Conservation (phyloP, 2,329 filamentous ascomycete species). For the Metarhizium guizhouense region DNA sequence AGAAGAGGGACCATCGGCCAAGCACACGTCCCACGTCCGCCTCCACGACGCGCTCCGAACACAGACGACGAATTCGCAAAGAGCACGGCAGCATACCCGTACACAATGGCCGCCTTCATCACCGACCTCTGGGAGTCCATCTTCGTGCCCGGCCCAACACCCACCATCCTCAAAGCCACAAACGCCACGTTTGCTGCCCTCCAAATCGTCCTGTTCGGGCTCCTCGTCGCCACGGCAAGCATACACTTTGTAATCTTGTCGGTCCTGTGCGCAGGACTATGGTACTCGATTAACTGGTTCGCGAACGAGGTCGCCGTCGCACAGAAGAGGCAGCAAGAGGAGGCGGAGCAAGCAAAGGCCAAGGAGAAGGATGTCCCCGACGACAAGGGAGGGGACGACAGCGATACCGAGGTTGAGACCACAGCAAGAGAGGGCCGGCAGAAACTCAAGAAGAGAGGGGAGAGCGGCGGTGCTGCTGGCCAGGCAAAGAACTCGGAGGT, state of each 20-base stretch:
- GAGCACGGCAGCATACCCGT: background rate
- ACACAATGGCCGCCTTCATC: constrained; percentile 51
- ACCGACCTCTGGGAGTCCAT: constrained; percentile 81
- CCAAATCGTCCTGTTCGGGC: constrained; percentile 65
- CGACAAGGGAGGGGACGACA: constrained; percentile 18
- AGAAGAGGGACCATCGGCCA: too few relatives aligned
- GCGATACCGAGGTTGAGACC: constrained; percentile 37
- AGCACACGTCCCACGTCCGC: too few relatives aligned
- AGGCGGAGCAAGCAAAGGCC: constrained; percentile 32
- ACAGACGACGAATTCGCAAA: background rate
- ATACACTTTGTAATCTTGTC: constrained; percentile 84
- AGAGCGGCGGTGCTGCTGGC: constrained; percentile 18
- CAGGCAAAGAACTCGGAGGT: constrained; percentile 18
- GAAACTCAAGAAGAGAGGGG: background rate
- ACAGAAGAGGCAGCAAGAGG: constrained; percentile 25
- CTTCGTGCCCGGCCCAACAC: constrained; percentile 87
- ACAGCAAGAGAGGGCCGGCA: constrained; percentile 22
- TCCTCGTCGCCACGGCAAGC: constrained; percentile 75
- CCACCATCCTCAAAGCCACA: constrained; percentile 78
- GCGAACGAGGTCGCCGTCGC: constrained; percentile 52
- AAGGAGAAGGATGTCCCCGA: constrained; percentile 17
- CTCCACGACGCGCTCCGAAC: background rate
- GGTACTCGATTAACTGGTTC: constrained; percentile 98
- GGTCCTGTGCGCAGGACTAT: constrained; percentile 68
- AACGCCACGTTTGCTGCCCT: constrained; percentile 83